These are phyloP conservation scores for Fusarium pilosicola DNA, from an alignment of 2,329 filamentous ascomycete genomes.

Conservation along the genomic window DNA sequence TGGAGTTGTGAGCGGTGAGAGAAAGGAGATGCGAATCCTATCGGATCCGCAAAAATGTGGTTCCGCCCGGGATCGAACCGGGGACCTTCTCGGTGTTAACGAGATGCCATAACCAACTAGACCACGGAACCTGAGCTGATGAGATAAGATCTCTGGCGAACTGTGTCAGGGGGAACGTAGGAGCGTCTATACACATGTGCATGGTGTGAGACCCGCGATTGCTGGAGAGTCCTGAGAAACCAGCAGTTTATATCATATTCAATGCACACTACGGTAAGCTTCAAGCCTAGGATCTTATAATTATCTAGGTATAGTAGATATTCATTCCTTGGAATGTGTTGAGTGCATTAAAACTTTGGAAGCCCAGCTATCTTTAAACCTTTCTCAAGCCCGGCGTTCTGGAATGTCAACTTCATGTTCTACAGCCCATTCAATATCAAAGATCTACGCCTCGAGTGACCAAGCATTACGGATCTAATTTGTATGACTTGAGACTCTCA, in stretches of 20 bases:
- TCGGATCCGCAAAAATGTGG: constrained; percentile 16
- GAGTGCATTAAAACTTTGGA: accelerated
- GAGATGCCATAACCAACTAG: constrained; percentile 41
- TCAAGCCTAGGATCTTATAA: accelerated
- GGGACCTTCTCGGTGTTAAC: constrained; percentile 40
- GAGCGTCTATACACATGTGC: neutral
- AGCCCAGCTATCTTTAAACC: neutral
- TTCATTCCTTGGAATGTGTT: neutral
- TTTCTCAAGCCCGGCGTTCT: neutral
- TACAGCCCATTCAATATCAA: neutral
- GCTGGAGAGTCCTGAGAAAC: neutral
- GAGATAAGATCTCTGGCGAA: neutral
- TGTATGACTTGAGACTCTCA: accelerated
- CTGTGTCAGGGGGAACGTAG: accelerated
- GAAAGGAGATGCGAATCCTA: neutral
- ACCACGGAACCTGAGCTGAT: constrained; percentile 28
- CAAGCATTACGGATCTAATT: accelerated
- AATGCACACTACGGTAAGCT: accelerated
- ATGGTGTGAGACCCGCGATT: too few relatives aligned
- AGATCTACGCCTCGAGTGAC: neutral
- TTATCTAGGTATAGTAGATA: accelerated
- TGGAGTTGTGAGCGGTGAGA: neutral
- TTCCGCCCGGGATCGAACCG: constrained; percentile 38
- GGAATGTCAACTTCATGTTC: neutral
- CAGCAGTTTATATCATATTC: accelerated